A percentile compares a stretch with the other conserved stretches of the same genome.
Conservation (phyloP, 257 asterid genomes). For the Misopates orontium region DNA sequence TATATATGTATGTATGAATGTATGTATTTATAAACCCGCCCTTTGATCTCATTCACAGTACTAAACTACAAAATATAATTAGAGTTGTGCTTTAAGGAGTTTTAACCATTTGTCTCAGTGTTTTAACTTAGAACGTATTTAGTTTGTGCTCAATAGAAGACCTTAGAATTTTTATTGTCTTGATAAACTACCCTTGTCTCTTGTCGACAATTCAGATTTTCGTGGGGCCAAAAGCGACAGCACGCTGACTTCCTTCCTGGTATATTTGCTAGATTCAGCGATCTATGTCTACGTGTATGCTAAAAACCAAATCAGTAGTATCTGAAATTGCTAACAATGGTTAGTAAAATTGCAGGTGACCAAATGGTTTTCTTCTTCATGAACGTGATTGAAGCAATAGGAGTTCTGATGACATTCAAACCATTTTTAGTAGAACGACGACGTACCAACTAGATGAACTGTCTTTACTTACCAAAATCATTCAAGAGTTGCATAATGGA, state of each 20-base stretch:
- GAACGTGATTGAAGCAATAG: conserved; percentile 54
- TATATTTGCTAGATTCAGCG: conserved; percentile 6
- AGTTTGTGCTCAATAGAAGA: not conserved
- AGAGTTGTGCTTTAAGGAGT: not conserved
- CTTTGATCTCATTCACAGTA: not conserved
- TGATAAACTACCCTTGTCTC: conserved; percentile 21
- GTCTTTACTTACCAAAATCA: too few species aligned
- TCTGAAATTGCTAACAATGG: too few species aligned
- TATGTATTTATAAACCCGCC: not conserved
- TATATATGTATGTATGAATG: too few species aligned
- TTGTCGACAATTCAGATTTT: conserved; percentile 51
- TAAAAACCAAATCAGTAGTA: too few species aligned
- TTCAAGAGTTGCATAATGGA: too few species aligned
- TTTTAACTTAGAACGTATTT: too few species aligned
- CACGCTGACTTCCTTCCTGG: conserved; percentile 64
- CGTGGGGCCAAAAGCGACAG: conserved; percentile 62
- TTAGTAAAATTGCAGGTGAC: conserved; percentile 59
- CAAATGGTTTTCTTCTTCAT: conserved; percentile 68
- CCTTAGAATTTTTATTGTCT: not conserved
- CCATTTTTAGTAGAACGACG: conserved; percentile 49
- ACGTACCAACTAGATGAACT: not conserved
- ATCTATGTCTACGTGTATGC: too few species aligned
- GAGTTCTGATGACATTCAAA: conserved; percentile 53
- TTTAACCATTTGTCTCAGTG: too few species aligned
- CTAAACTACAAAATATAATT: not conserved